A percentile compares a stretch with the other conserved stretches of the same genome.
Evolutionary conservation across 1,139 yeast genomes (phyloP).

Genomic region (Martiniozyma asiatica): DNA sequence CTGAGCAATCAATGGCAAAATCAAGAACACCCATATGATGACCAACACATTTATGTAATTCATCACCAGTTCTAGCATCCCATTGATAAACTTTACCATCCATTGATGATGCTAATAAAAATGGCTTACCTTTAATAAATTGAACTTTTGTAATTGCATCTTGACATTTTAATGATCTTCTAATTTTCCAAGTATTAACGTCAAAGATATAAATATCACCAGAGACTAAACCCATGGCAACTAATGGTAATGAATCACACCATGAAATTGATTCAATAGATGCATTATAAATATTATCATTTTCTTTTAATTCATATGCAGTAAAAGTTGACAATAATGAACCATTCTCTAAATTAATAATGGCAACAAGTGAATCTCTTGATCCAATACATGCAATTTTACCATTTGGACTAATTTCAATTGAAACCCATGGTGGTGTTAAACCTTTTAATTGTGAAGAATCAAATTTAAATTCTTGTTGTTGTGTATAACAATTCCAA

Average conservation of each 20-base stretch:
- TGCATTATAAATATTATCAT: conserved; percentile 55
- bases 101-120: conserved; percentile 63
- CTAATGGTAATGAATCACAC: conserved; percentile 52
- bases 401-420: conserved; percentile 33
- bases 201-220: conserved; percentile 80
- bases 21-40: conserved; percentile 92
- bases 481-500: conserved; percentile 83
- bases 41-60: conserved; percentile 70
- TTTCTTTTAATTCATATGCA: conserved; percentile 52
- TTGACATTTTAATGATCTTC: conserved; percentile 55
- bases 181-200: conserved; percentile 73
- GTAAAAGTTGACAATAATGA: conserved; percentile 52
- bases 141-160: conserved; percentile 78
- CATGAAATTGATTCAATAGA: conserved; percentile 81
- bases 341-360: conserved; percentile 67
- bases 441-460: conserved; percentile 53
- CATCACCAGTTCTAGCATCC: conserved; percentile 80
- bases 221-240: conserved; percentile 83
- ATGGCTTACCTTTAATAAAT: conserved; percentile 47
- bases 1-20: conserved; percentile 46
- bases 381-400: conserved; percentile 59
- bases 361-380: conserved; percentile 72
- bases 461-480: conserved; percentile 51
- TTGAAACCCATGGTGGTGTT: conserved; percentile 80
- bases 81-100: conserved; percentile 78